A percentile compares a stretch with the other conserved stretches of the same genome.
Conservation (phyloP, 2,329 filamentous ascomycete species). For the Diaporthe citrichinensis region DNA sequence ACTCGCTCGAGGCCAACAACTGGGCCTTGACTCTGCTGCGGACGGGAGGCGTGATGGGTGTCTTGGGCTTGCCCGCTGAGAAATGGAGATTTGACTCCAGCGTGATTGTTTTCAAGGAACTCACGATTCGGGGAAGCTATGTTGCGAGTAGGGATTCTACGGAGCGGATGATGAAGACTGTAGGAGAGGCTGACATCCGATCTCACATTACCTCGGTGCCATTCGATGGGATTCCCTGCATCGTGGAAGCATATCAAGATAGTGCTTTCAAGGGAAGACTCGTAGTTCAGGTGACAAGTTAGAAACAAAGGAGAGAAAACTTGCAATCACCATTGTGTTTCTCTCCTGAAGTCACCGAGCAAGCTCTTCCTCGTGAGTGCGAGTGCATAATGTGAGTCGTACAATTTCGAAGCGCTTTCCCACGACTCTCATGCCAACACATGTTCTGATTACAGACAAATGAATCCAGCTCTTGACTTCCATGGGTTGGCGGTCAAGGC, state of each 20-base stretch:
- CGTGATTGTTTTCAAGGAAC: constrained; percentile 1
- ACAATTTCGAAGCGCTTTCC: neutral
- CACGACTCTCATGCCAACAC: rapidly evolving
- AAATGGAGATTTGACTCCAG: constrained; percentile 13
- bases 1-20: constrained; percentile 5
- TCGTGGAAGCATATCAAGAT: constrained; percentile 2
- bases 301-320: no score
- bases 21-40: constrained; percentile 16
- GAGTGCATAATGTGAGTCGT: neutral
- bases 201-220: constrained; percentile 12
- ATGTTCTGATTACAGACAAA: no score
- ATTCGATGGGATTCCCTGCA: neutral
- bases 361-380: neutral
- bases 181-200: neutral
- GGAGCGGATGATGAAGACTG: constrained; percentile 11
- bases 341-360: no score
- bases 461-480: neutral
- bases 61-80: constrained; percentile 1
- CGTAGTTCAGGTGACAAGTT: constrained; percentile 6
- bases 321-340: neutral
- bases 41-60: neutral
- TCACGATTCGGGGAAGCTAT: constrained; percentile 21
- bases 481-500: neutral
- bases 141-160: constrained; percentile 1
- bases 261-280: constrained; percentile 25